These are phyloP conservation scores for Magnolia officinalis DNA, from an alignment of 164 flowering plant species.

Conservation along the genomic window DNA sequence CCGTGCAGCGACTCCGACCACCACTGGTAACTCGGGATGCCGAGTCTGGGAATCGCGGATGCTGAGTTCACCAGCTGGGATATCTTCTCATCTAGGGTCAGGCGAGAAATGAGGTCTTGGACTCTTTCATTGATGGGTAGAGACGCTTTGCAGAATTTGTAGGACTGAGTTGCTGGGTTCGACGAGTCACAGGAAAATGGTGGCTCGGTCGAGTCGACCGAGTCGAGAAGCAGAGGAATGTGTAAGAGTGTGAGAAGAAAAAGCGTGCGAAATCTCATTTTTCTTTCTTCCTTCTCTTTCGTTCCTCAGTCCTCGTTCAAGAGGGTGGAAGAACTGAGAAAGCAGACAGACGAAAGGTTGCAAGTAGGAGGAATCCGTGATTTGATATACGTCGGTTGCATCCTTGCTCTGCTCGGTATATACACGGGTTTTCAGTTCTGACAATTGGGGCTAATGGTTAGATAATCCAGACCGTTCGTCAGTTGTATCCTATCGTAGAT, in stretches of 20 bases:
- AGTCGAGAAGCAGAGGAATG: slow-evolving; percentile 10
- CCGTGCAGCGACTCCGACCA: slow-evolving; percentile 90
- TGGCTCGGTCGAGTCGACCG: slow-evolving; percentile 25
- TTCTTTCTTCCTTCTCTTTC: not conserved
- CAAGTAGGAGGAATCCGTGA: not conserved
- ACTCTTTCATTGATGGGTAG: slow-evolving; percentile 53
- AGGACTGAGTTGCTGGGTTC: slow-evolving; percentile 37
- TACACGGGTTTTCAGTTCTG: not conserved
- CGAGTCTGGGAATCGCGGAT: slow-evolving; percentile 65
- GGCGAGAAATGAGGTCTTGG: slow-evolving; percentile 61
- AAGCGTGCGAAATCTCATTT: not conserved
- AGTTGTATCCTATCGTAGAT: too few species aligned
- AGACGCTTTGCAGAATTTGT: slow-evolving; percentile 50
- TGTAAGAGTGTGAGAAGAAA: slow-evolving; percentile 3
- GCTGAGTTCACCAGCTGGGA: slow-evolving; percentile 70
- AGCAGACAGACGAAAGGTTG: not conserved
- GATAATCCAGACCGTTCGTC: too few species aligned
- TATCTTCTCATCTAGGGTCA: slow-evolving; percentile 81
- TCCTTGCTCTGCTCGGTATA: not conserved
- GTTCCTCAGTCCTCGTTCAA: not conserved
- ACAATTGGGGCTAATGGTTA: not conserved
- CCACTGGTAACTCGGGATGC: slow-evolving; percentile 81
- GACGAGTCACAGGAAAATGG: slow-evolving; percentile 61
- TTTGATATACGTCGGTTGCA: not conserved
- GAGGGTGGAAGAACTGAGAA: not conserved